A percentile compares a stretch with the other conserved stretches of the same genome.
Conservation (phyloP, 306 rosid species). For the Sechiopsis laciniata region DNA sequence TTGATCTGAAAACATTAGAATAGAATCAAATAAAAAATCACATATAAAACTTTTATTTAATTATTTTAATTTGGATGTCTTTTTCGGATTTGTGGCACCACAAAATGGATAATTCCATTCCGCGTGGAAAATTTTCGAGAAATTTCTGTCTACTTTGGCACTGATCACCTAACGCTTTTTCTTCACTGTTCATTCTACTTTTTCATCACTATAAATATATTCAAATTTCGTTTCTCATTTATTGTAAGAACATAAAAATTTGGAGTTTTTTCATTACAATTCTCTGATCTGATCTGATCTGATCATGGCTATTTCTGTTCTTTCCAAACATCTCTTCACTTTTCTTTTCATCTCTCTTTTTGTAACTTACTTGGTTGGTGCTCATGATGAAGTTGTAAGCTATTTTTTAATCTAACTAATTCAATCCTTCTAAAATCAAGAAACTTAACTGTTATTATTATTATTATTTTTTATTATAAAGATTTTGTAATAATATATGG, state of each 20-base stretch:
- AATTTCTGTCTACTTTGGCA: no score
- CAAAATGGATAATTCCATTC: no score
- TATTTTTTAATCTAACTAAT: background rate
- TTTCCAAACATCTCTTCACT: background rate
- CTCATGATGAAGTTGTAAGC: background rate
- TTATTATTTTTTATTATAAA: no score
- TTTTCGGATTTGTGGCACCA: no score
- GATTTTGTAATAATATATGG: no score
- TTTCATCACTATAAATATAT: slow-evolving; percentile 43
- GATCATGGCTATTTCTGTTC: slow-evolving; percentile 37
- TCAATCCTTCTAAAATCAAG: background rate
- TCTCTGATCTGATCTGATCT: no score
- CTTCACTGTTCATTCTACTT: background rate
- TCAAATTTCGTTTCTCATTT: slow-evolving; percentile 21
- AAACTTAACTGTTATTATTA: no score
- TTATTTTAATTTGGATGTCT: no score
- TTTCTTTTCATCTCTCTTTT: background rate
- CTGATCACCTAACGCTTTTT: background rate
- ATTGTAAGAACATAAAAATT: background rate
- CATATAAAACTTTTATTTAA: no score
- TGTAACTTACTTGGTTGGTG: background rate
- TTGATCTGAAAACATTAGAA: no score
- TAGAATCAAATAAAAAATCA: no score
- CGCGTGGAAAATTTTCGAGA: no score
- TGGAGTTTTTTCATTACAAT: slow-evolving; percentile 13